Conservation (phyloP, 495 filamentous ascomycete genomes). For the Aspergillus baeticus region DNA sequence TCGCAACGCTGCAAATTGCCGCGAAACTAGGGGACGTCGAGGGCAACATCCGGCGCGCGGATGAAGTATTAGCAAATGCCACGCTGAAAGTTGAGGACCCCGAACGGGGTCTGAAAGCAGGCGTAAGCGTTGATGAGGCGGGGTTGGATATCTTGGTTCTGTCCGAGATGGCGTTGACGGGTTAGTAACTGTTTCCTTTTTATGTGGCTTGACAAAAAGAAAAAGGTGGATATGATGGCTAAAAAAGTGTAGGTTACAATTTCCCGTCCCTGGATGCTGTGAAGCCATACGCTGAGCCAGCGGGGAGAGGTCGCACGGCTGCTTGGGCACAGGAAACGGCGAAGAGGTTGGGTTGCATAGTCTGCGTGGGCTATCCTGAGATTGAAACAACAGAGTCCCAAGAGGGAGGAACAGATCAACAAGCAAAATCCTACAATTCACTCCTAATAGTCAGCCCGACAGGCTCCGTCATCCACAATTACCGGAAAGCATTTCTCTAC, state of each 20-base stretch:
- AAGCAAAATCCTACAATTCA: slow-evolving; percentile 70
- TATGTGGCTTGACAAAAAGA: background rate
- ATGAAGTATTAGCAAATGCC: slow-evolving; percentile 60
- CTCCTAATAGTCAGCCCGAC: slow-evolving; percentile 71
- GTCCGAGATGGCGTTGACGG: slow-evolving; percentile 86
- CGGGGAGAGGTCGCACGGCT: slow-evolving; percentile 67
- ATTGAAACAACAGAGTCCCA: slow-evolving; percentile 25
- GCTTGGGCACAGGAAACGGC: slow-evolving; percentile 79
- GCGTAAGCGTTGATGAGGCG: slow-evolving; percentile 17
- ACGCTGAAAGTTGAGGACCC: slow-evolving; percentile 13
- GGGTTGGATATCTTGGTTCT: slow-evolving; percentile 65
- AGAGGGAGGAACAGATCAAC: slow-evolving; percentile 3
- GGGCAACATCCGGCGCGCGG: slow-evolving; percentile 72
- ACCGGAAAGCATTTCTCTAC: slow-evolving; percentile 88
- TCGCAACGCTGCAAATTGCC: slow-evolving; percentile 79
- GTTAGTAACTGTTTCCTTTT: slow-evolving; percentile 41
- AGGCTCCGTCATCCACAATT: slow-evolving; percentile 74
- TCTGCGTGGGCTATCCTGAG: slow-evolving; percentile 92
- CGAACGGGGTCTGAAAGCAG: slow-evolving; percentile 1
- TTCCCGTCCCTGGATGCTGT: slow-evolving; percentile 79
- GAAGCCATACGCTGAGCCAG: slow-evolving; percentile 76
- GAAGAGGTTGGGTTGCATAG: slow-evolving; percentile 67
- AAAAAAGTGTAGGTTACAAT: slow-evolving; percentile 70
- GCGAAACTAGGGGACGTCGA: slow-evolving; percentile 72
- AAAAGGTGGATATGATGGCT: background rate